Conservation (phyloP, 2,329 filamentous ascomycete genomes). For the Torrubiella hemipterigena region DNA sequence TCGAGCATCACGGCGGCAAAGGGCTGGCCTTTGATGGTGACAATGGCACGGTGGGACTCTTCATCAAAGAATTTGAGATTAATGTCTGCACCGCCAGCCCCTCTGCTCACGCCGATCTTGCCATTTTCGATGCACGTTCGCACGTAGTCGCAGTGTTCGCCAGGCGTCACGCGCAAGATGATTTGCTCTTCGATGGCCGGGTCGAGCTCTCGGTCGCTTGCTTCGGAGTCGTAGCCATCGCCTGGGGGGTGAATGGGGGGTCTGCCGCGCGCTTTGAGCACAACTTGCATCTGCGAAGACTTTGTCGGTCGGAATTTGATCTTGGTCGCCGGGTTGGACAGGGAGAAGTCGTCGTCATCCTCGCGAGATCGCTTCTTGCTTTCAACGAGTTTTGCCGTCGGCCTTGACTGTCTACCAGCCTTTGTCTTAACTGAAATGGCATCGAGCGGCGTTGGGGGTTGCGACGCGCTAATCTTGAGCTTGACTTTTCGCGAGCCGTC, state of each 20-base stretch:
- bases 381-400: constrained; percentile 43
- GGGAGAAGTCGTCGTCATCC: constrained; percentile 34
- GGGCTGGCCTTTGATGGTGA: constrained; percentile 55
- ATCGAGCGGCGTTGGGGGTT: constrained; percentile 23
- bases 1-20: constrained; percentile 76
- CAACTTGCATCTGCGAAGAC: constrained; percentile 22
- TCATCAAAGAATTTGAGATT: constrained; percentile 67
- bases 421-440: constrained; percentile 38
- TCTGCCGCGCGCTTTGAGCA: constrained; percentile 54
- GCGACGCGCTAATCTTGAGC: constrained; percentile 27
- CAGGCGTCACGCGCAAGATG: constrained; percentile 76
- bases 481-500: constrained; percentile 26
- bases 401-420: constrained; percentile 46
- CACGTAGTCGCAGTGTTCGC: constrained; percentile 76
- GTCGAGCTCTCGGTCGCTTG: constrained; percentile 78
- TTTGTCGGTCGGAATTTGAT: constrained; percentile 38
- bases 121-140: constrained; percentile 63
- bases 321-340: constrained; percentile 30
- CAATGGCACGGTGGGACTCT: constrained; percentile 60
- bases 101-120: constrained; percentile 55
- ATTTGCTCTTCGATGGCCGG: constrained; percentile 85
- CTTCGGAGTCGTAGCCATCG: constrained; percentile 93
- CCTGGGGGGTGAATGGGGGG: constrained; percentile 60
- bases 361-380: constrained; percentile 50
- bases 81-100: constrained; percentile 63